Evolutionary conservation across 2,329 filamentous ascomycete species (phyloP), one percentile per base, ranked within the genome.

Genomic region (Exophiala aquamarina): DNA sequence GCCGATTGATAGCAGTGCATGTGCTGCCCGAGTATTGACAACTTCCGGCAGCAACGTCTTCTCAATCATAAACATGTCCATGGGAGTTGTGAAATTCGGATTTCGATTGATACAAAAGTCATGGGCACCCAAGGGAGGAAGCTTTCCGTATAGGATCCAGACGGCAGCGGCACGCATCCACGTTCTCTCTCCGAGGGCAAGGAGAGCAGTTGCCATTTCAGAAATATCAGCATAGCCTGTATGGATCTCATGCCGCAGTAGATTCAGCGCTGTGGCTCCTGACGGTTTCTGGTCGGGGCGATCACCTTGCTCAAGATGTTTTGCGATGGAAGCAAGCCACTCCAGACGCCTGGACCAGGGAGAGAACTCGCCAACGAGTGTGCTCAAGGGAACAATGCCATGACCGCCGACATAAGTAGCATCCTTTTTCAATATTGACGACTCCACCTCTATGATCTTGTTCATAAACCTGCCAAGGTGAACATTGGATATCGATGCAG

Each of bases 151-250:
- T 11, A 97, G 70, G 7, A 97, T 77, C 92, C 92, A 98, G 19
- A 87, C 87, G 3, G 89, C 87, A 9, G 94, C 77, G 63, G 95
- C 90, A 65, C 89, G 87, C 62, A 97, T 72, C 93, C 93, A 98
- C 7, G 91, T 87, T 21, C 81, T 86, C 70, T 98, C 92, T 0
- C 90, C 91, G 17, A 89, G 74, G 11, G 74, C 79, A n/a, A 89
- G 78, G 28, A 97, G 71, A 49, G 84, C 81, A 54, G 82, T 70
- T 0, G 89, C 86, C 31, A 87, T 84, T 48, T 83, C 80, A 63
- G 92, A 89, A 45, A 98, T 82, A 61, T 96, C 90, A 6, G 81
- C 75, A 66, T 94, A 97, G 11, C 93, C 93, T 5, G 92, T 97
- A 64, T 89, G 86, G 44, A 89, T 75, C 67, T 92, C 87, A 11